phyloP scores from a whole-genome alignment of 192 early-diverging fungal genomes.

The Tieghemiomyces parasiticus region DNA sequence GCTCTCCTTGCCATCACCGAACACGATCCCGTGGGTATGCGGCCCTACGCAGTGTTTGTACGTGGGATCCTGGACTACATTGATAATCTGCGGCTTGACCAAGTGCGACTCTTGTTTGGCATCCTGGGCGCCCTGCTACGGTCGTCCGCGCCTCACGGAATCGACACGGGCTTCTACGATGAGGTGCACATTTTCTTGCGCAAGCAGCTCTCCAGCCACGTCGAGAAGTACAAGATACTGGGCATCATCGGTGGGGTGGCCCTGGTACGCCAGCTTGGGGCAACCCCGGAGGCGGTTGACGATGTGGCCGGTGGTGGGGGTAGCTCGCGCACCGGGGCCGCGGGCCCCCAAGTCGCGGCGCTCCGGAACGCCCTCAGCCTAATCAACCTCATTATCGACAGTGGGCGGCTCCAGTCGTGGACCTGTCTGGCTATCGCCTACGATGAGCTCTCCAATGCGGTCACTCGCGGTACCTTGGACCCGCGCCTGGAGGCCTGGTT shows the following conservation, averaged over 20 bases:
- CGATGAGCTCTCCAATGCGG: slow-evolving; percentile 54
- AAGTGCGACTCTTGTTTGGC: slow-evolving; percentile 49
- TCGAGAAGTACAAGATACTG: slow-evolving; percentile 45
- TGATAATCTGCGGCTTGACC: slow-evolving; percentile 44
- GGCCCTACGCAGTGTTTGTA: slow-evolving; percentile 47
- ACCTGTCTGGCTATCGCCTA: slow-evolving; percentile 49
- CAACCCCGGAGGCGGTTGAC: slow-evolving; percentile 2
- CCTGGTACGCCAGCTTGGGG: slow-evolving; percentile 42
- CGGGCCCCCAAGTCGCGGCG: slow-evolving; percentile 20
- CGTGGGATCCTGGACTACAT: slow-evolving; percentile 59
- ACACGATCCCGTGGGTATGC: slow-evolving; percentile 28
- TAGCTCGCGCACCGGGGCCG: slow-evolving; percentile 12
- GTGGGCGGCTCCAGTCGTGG: slow-evolving; percentile 30
- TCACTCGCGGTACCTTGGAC: slow-evolving; percentile 36
- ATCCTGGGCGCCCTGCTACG: slow-evolving; percentile 43
- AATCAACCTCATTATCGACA: slow-evolving; percentile 36
- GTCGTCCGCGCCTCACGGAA: slow-evolving; percentile 14
- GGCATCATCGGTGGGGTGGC: slow-evolving; percentile 57
- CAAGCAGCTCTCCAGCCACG: slow-evolving; percentile 60
- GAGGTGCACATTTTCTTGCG: slow-evolving; percentile 57
- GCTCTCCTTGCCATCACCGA: slow-evolving; percentile 37
- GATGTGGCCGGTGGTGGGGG: not conserved
- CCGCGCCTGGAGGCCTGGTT: slow-evolving; percentile 45
- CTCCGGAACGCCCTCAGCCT: slow-evolving; percentile 37
- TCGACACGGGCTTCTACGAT: slow-evolving; percentile 37